Percentiles rank a stretch among this genome's conserved stretches.
Conservation (phyloP, 75 land plant genomes). For the Larix kaempferi region DNA sequence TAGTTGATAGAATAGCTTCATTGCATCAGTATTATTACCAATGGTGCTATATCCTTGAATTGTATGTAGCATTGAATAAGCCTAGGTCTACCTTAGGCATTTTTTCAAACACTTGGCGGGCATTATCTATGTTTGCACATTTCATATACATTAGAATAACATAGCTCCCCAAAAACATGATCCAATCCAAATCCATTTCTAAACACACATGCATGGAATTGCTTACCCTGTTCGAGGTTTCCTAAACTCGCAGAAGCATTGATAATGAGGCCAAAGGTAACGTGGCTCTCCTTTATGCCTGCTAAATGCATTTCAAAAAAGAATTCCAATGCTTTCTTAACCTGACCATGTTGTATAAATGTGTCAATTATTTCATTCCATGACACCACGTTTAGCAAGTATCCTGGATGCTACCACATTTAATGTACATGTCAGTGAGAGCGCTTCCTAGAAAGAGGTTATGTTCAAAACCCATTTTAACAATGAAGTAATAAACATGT, state of each 20-base stretch:
- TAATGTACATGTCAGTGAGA: no score
- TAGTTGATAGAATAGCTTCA: constrained; percentile 15
- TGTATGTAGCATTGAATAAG: background rate
- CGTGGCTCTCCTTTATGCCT: background rate
- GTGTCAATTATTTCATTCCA: constrained; percentile 8
- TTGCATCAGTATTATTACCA: constrained; percentile 19
- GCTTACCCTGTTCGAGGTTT: constrained; percentile 10
- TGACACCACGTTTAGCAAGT: no score
- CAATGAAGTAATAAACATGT: no score
- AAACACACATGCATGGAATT: constrained; percentile 21
- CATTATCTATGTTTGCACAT: constrained; percentile 23
- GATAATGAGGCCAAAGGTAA: constrained; percentile 3
- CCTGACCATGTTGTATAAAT: background rate
- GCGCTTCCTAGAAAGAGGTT: no score
- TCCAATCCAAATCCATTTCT: constrained; percentile 12
- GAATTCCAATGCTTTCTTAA: background rate
- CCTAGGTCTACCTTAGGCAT: constrained; percentile 5
- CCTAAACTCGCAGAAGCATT: constrained; percentile 16
- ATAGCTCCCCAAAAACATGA: constrained; percentile 14
- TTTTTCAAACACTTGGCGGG: constrained; percentile 16
- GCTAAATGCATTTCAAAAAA: constrained; percentile 1
- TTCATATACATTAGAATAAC: constrained; percentile 27
- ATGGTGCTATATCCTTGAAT: constrained; percentile 25
- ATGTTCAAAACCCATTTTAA: no score
- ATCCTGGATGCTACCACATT: no score